A percentile compares a stretch with the other conserved stretches of the same genome.
Evolutionary conservation across 768 basidiomycete genomes (phyloP).

Genomic region (Tricholoma bakamatsutake): DNA sequence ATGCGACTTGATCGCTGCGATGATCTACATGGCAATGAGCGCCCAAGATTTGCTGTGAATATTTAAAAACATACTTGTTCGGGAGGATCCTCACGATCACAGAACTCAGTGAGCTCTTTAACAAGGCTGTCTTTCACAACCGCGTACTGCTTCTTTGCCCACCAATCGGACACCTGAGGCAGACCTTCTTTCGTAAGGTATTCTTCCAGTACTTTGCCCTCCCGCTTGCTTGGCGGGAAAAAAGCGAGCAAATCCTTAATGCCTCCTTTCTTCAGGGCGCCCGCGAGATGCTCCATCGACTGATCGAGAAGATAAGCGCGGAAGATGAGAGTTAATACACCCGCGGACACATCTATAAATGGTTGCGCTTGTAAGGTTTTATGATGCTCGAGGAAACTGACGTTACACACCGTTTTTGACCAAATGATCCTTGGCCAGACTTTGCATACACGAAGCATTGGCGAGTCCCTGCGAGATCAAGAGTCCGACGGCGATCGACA

Average conservation of each 20-base stretch:
- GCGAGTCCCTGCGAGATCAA: constrained; percentile 82
- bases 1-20: constrained; percentile 62
- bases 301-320: constrained; percentile 77
- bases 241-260: constrained; percentile 82
- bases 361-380: not conserved
- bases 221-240: constrained; percentile 82
- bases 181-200: constrained; percentile 82
- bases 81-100: constrained; percentile 60
- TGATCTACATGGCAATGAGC: constrained; percentile 45
- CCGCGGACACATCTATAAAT: constrained; percentile 65
- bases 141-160: constrained; percentile 83
- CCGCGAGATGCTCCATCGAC: constrained; percentile 85
- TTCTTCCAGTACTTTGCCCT: constrained; percentile 68
- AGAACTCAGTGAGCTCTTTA: constrained; percentile 61
- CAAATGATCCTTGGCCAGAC: constrained; percentile 88
- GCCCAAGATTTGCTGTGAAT: constrained; percentile 2
- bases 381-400: not conserved
- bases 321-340: constrained; percentile 73
- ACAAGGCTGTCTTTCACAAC: constrained; percentile 75
- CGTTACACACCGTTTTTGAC: constrained; percentile 79
- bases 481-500: constrained; percentile 76
- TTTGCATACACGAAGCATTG: constrained; percentile 69
- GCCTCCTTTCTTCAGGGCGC: constrained; percentile 75
- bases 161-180: constrained; percentile 86
- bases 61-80: constrained; percentile 50